phyloP scores from a whole-genome alignment of 352 stramenopile species.

The Pilasporangium apinafurcum region DNA sequence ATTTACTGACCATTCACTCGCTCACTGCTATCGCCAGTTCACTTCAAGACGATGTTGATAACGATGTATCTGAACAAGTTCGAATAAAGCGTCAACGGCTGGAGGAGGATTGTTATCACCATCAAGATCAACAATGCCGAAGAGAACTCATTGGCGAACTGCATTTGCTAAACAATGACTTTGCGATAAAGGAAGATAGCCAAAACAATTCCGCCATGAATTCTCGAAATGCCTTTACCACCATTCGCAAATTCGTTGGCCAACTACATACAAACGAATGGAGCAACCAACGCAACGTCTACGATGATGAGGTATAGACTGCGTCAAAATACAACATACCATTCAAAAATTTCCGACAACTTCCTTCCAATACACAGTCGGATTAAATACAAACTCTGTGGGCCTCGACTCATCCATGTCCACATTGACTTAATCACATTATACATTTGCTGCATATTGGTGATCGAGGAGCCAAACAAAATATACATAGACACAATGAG shows the following conservation, averaged over 20 bases:
- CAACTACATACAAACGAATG: constrained; percentile 59
- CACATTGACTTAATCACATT: no score
- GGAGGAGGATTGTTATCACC: background rate
- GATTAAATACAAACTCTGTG: no score
- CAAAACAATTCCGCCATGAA: no score
- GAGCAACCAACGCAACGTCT: constrained; percentile 61
- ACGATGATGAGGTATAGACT: constrained; percentile 73
- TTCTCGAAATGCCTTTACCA: no score
- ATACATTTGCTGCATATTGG: no score
- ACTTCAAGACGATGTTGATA: constrained; percentile 9
- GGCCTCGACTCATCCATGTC: no score
- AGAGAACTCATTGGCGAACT: constrained; percentile 32
- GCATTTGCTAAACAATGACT: constrained; percentile 69
- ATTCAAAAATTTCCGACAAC: background rate
- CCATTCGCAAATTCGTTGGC: no score
- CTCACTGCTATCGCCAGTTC: constrained; percentile 32
- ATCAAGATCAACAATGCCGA: no score
- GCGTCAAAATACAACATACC: background rate
- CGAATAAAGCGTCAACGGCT: constrained; percentile 4
- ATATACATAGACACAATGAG: no score
- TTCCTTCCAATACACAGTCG: background rate
- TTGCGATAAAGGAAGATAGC: no score
- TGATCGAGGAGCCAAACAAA: no score
- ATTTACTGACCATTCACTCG: constrained; percentile 53
- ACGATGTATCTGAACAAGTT: background rate